Evolutionary conservation across 2,329 filamentous ascomycete species (phyloP), one percentile per base, ranked within the genome.

Genomic region (Claviceps capensis): DNA sequence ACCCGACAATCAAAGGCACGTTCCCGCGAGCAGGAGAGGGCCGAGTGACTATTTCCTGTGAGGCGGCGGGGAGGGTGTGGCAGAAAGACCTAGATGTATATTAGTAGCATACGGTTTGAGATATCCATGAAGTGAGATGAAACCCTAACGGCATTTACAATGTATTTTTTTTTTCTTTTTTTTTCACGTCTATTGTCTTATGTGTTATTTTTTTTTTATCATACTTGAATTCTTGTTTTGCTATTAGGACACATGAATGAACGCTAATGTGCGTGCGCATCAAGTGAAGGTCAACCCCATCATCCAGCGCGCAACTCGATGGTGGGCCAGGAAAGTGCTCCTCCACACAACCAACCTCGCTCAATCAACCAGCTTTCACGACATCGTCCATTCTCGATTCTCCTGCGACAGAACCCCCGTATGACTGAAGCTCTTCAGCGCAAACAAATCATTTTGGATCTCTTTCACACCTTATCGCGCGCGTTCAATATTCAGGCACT

Each of bases 1-100:
- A n/a, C 87, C 88, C 0, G 88, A 93, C 61, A 84, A 93, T 59
- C 79, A 86, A 67, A 77, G 88, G 55, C 86, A 88, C 52, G 84
- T 91, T 8, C 88, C 88, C 2, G 81, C 84, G 11, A 86, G 79
- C 52, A 75, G 82, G 44, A 74, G 81, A 57, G 81, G 82, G 30
- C 79, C 82, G 16, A 79, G 79, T 50, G 83, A 86, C 63, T 86
- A 86, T 69, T 86, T 86, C 69, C 69, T 86, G 62, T 85, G 57
- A 68, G 59, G 59, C 61, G 54, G 57, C 55, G 55, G 57, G 56
- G 55, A 57, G 40, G 57, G 54, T 55, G 56, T 50, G 53, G 56
- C 54, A 60, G 56, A 55, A 37, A 47, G 55, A 60, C 60, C 60
- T 63, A 60, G 61, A 66, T 70, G 67, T 69, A 69, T 62, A 68